Evolutionary conservation across 2,329 filamentous ascomycete genomes (phyloP).

Genomic region (Cladosporium oxysporum): DNA sequence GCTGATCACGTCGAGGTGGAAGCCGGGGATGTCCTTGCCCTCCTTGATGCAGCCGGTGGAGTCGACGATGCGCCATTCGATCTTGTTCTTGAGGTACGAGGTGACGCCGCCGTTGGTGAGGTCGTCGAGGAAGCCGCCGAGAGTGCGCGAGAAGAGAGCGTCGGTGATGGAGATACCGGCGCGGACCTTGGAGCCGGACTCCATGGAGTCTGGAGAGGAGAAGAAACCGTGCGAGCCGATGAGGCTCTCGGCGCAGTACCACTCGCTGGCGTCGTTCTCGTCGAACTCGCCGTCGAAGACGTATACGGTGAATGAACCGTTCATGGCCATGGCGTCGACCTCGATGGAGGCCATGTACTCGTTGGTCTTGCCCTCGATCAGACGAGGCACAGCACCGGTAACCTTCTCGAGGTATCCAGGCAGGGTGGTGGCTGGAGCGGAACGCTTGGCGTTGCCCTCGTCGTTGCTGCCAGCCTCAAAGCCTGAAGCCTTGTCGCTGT

Average conservation of each 20-base stretch:
- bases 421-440: background rate
- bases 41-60: constrained; percentile 18
- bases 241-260: constrained; percentile 57
- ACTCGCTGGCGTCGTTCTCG: constrained; percentile 47
- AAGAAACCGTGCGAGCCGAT: constrained; percentile 63
- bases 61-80: constrained; percentile 19
- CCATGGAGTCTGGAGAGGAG: constrained; percentile 24
- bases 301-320: constrained; percentile 64
- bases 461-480: constrained; percentile 19
- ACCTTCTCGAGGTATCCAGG: constrained; percentile 12
- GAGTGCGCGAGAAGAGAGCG: constrained; percentile 9
- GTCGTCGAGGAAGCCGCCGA: constrained; percentile 15
- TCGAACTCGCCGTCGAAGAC: constrained; percentile 64
- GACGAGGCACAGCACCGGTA: background rate
- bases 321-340: constrained; percentile 26
- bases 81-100: constrained; percentile 19
- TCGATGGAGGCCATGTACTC: constrained; percentile 18
- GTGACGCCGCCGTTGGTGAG: constrained; percentile 18
- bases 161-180: constrained; percentile 20
- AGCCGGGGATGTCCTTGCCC: constrained; percentile 18
- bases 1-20: constrained; percentile 15
- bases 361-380: constrained; percentile 15
- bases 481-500: constrained; percentile 36
- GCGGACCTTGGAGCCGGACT: constrained; percentile 15
- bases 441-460: constrained; percentile 10